Base-by-base conservation (phyloP, 345 rosid species). In the Rhizophora apiculata region DNA sequence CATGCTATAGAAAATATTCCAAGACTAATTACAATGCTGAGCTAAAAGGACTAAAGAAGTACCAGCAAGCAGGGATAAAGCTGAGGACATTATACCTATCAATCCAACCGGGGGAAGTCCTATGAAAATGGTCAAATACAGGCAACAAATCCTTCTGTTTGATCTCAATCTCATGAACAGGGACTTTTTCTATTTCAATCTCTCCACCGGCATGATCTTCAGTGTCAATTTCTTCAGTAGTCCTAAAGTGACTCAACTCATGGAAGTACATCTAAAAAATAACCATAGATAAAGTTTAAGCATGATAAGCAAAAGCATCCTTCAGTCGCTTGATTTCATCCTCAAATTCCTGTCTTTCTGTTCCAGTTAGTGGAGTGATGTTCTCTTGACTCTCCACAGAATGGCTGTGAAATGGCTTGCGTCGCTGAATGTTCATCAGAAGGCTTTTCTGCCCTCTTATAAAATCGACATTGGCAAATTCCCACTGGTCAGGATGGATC, bases 91-190 rank as follows among this genome's bases (percentile, higher is more conserved):
- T 61, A 65, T 79, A 92, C 99, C 93, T 76, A 66, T 79, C 82
- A 69, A 74, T 84, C 92, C 90, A 83, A 68, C 62, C 77, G 49
- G 84, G 60, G 68, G 77, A 76, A 72, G 81, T 73, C 76, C 85
- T 77, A 61, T 84, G 91, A 71, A 89, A 92, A 79, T 85, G 81
- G 65, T 92, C 89, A 69, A 85, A 90, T 79, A 89, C 85, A 27
- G 99, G 98, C 65, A 95, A 78, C 18, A 87, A 74, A 80, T 92
- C 97, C 81, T 85, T 95, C 29, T 82, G 82, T 76, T 87, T 82
- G 37, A 90, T 86, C 78, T 95, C 98, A 77, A 92, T 78, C 80
- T 90, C 96, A 57, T 81, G 81, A 68, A 76, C 76, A 63, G 81
- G 82, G 63, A 88, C 73, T 57, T 84, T 83, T 81, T 92, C 99